A percentile compares a stretch with the other conserved stretches of the same genome.
Conservation (phyloP, 2,329 filamentous ascomycete genomes). For the Xylaria sp. region DNA sequence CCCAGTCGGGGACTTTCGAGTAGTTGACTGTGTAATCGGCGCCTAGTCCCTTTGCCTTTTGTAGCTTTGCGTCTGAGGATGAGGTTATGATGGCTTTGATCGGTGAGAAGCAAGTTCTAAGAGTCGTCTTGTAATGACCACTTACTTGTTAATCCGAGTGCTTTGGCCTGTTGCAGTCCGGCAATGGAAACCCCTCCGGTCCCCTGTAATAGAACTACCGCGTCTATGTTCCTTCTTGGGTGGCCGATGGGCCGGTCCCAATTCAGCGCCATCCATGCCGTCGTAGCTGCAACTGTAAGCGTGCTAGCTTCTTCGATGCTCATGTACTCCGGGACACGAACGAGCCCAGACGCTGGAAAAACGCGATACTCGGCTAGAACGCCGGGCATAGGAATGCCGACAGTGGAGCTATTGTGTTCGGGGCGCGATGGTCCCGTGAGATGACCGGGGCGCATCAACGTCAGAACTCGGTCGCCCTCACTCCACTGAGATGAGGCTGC, state of each 20-base stretch:
- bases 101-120: neutral
- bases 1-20: neutral
- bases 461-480: slow-evolving; percentile 24
- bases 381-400: slow-evolving; percentile 18
- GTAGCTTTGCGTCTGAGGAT: neutral
- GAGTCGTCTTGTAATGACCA: neutral
- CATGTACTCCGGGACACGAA: slow-evolving; percentile 12
- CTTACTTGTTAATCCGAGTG: slow-evolving; percentile 1
- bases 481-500: neutral
- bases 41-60: neutral
- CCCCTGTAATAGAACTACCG: neutral
- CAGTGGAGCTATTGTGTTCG: neutral
- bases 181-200: neutral
- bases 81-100: neutral
- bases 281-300: slow-evolving; percentile 12
- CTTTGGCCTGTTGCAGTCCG: neutral
- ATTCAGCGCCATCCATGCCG: slow-evolving; percentile 24
- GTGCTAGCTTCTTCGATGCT: slow-evolving; percentile 15
- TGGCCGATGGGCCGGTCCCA: slow-evolving; percentile 20
- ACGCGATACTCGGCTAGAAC: slow-evolving; percentile 16
- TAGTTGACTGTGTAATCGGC: neutral
- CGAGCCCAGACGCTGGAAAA: slow-evolving; percentile 12
- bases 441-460: slow-evolving; percentile 13
- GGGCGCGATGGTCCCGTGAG: slow-evolving; percentile 7
- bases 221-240: neutral